Percentiles rank a stretch among this genome's conserved stretches.
These are phyloP conservation scores for Annulohypoxylon stygium DNA, from an alignment of 495 filamentous ascomycete species.

Conservation along the genomic window DNA sequence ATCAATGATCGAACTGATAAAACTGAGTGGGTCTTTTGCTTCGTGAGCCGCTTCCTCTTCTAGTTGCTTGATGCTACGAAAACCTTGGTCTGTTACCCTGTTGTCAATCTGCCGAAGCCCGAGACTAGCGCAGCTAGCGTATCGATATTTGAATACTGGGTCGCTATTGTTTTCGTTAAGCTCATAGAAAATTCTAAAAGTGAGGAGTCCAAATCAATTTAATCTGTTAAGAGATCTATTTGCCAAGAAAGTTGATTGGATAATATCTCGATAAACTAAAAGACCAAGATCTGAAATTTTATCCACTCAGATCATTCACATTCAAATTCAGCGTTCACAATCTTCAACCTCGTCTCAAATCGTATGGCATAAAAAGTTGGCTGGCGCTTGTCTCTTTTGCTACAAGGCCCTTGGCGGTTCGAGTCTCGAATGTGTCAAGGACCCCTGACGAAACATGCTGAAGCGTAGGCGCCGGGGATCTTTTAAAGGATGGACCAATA, in stretches of 20 bases:
- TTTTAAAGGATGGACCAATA: constrained; percentile 26
- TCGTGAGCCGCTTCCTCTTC: constrained; percentile 20
- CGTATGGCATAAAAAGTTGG: constrained; percentile 27
- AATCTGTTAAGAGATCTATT: background rate
- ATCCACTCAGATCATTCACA: background rate
- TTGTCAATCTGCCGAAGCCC: constrained; percentile 35
- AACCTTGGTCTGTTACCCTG: constrained; percentile 13
- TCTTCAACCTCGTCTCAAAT: background rate
- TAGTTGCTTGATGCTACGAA: background rate
- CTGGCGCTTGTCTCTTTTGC: constrained; percentile 39
- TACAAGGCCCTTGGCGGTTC: constrained; percentile 30
- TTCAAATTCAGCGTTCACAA: background rate
- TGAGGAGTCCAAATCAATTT: background rate
- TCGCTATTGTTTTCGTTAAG: background rate
- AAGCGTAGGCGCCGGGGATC: constrained; percentile 47
- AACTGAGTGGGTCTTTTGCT: constrained; percentile 14
- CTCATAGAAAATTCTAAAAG: background rate
- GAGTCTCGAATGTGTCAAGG: constrained; percentile 51
- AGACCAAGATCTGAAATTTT: background rate
- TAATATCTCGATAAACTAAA: constrained; percentile 3
- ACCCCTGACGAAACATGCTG: constrained; percentile 56
- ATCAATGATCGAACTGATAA: background rate
- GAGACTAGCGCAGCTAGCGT: background rate
- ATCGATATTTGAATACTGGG: background rate
- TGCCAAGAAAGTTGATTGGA: background rate